A percentile compares a stretch with the other conserved stretches of the same genome.
phyloP scores from a whole-genome alignment of 306 rosid genomes.

The Lathyrus aphaca region DNA sequence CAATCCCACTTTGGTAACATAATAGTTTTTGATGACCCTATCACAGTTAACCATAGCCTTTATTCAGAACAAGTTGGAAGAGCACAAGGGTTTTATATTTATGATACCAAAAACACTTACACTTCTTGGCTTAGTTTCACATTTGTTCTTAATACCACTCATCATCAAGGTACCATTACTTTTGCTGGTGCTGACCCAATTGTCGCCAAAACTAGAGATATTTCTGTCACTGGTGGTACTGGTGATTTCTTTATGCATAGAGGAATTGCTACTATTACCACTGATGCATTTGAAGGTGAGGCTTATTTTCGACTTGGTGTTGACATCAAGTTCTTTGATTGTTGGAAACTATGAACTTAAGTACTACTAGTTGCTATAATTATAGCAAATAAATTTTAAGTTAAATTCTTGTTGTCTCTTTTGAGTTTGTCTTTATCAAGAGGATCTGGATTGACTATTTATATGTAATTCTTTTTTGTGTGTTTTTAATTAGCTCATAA shows the following conservation, averaged over 20 bases:
- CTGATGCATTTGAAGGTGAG: constrained; percentile 75
- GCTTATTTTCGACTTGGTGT: constrained; percentile 70
- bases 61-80: constrained; percentile 57
- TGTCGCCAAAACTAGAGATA: constrained; percentile 58
- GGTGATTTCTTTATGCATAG: constrained; percentile 63
- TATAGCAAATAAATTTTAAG: background rate
- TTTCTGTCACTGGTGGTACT: constrained; percentile 71
- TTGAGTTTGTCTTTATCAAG: too few relatives aligned
- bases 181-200: background rate
- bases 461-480: too few relatives aligned
- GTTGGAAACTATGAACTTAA: constrained; percentile 50
- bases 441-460: too few relatives aligned
- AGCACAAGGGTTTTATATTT: constrained; percentile 6
- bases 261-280: constrained; percentile 69
- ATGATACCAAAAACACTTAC: constrained; percentile 4
- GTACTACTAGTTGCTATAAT: background rate
- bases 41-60: constrained; percentile 67
- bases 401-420: too few relatives aligned
- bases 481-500: too few relatives aligned
- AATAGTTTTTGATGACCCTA: constrained; percentile 73
- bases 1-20: constrained; percentile 68
- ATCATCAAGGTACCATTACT: constrained; percentile 9
- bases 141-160: background rate
- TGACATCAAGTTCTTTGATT: constrained; percentile 67
- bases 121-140: constrained; percentile 15